Conservation (phyloP, 768 basidiomycete genomes). For the Strobilomyces dryophilus region DNA sequence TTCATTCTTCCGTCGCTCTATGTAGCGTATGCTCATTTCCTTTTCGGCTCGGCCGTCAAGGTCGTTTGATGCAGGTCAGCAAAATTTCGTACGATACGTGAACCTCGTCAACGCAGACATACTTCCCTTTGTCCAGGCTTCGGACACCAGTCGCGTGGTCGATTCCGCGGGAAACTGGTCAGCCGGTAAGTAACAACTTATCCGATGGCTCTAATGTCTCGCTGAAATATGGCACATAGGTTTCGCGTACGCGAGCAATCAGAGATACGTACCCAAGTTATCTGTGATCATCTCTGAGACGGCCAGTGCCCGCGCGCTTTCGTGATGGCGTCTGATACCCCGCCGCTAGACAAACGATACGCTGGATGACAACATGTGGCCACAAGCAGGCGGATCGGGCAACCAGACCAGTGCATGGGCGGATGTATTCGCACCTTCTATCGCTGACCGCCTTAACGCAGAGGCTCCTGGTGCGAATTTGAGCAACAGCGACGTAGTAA, state of each 20-base stretch:
- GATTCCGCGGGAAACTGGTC: constrained; percentile 66
- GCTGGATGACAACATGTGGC: constrained; percentile 62
- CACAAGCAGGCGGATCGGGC: constrained; percentile 42
- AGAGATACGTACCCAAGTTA: constrained; percentile 41
- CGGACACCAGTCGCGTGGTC: constrained; percentile 51
- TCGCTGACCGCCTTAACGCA: constrained; percentile 53
- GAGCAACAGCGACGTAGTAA: constrained; percentile 46
- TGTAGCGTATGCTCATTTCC: neutral
- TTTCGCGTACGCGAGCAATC: constrained; percentile 49
- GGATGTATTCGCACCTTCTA: constrained; percentile 46
- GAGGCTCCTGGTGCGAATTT: constrained; percentile 62
- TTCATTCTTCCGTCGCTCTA: neutral
- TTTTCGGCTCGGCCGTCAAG: neutral
- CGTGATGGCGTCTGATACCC: neutral
- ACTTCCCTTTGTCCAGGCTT: constrained; percentile 49
- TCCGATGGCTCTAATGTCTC: neutral
- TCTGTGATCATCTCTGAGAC: constrained; percentile 54
- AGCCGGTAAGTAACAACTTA: constrained; percentile 41
- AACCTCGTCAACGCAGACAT: constrained; percentile 39
- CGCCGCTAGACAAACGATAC: constrained; percentile 56
- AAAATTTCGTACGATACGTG: constrained; percentile 49
- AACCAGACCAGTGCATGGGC: constrained; percentile 47
- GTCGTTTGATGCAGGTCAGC: constrained; percentile 46
- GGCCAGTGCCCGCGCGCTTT: constrained; percentile 31
- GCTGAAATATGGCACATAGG: neutral